Evolutionary conservation across 257 asterid genomes (phyloP), one percentile per base, ranked within the genome.

Genomic region (Eucommia ulmoides): DNA sequence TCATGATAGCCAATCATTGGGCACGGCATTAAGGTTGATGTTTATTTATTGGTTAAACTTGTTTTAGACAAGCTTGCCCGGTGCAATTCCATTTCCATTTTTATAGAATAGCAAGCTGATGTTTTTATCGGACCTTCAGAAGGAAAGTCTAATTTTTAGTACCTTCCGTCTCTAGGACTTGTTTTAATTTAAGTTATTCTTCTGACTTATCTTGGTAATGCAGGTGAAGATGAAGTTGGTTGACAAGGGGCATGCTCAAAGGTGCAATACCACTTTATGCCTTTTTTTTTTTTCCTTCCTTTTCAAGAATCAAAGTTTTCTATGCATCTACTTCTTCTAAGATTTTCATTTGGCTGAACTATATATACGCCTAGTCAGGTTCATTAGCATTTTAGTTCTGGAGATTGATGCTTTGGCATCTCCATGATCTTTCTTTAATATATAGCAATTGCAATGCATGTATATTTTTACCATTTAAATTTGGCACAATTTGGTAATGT

Each of bases 161-260:
- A 12, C 8, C 12, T 7, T 5, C 8, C 12, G 38, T 5, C 38
- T 29, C 38, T 12, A 29, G 38, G 38, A 29, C 38, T 29, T 29
- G 38, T 29, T 29, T 5, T 12, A 29, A 29, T 29, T 29, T 5
- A 42, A 16, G n/a, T 42, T 18, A n/a, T 17, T 42, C n/a, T 51
- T 48, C 29, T 66, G 49, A 53, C 76, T 54, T 46, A 42, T 59
- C 61, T 51, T 61, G 57, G 25, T 25, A 56, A 41, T 53, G 57
- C 81, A 91, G 99, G 83, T 91, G 65, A 91, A 77, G 75, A 74
- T 74, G 89, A 91, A 91, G 81, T 75, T 91, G 33, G 60, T 68
- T 59, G 83, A 71, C 59, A 20, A 78, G 65, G 95, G 96, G 42
- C 96, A 81, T 59, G 87, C 93, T 64, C 99, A 86, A 63, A 83